Evolutionary conservation across 1,284 basidiomycete species (phyloP).

Genomic region (Somion occarium): DNA sequence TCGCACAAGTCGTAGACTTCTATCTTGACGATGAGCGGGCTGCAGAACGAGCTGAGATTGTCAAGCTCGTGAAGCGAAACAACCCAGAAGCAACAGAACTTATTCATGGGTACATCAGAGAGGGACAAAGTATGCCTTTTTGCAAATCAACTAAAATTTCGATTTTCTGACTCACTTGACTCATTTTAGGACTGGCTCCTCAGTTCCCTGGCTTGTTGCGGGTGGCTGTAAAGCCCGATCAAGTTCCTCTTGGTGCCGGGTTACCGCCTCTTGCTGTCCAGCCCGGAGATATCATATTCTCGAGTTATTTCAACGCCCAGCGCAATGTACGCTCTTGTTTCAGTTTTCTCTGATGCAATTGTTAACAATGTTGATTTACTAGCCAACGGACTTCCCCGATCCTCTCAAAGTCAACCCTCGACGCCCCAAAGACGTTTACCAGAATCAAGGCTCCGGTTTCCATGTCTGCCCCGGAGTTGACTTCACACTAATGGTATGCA

Average conservation of each 20-base stretch:
- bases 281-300: conserved; percentile 40
- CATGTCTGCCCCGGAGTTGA: conserved; percentile 37
- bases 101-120: conserved; percentile 47
- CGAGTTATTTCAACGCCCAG: conserved; percentile 45
- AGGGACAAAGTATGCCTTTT: conserved; percentile 43
- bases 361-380: too few species aligned
- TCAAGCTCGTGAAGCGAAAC: conserved; percentile 31
- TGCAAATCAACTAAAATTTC: neutral
- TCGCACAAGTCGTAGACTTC: conserved; percentile 60
- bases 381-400: conserved; percentile 39
- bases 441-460: conserved; percentile 42
- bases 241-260: conserved; percentile 34
- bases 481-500: conserved; percentile 26
- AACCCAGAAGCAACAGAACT: conserved; percentile 32
- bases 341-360: too few species aligned
- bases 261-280: conserved; percentile 34
- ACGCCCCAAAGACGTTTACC: conserved; percentile 33
- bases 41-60: conserved; percentile 39
- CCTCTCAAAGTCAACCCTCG: conserved; percentile 36
- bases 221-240: conserved; percentile 31
- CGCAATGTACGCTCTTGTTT: conserved; percentile 27
- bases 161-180: conserved; percentile 27
- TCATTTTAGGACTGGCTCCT: conserved; percentile 23
- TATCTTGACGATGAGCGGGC: conserved; percentile 45
- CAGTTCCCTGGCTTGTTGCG: conserved; percentile 40